Conservation (phyloP, 1,139 yeast genomes). For the Petasospora fabianii region DNA sequence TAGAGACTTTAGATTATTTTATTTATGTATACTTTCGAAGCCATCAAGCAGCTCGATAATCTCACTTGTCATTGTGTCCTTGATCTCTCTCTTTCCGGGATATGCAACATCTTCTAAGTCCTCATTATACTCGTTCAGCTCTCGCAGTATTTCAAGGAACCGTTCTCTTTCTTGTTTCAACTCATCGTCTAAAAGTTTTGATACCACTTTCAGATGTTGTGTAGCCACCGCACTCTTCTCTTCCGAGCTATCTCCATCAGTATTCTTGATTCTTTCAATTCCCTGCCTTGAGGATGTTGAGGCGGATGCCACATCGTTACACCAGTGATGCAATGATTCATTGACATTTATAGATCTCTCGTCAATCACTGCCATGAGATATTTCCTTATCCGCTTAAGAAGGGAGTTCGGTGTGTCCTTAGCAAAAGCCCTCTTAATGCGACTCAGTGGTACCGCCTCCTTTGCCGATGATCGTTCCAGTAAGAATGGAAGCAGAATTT, state of each 20-base stretch:
- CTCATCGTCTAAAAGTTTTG: slow-evolving; percentile 11
- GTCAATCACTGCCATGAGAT: background rate
- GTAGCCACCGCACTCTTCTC: background rate
- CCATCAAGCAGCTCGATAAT: slow-evolving; percentile 1
- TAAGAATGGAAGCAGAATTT: slow-evolving; percentile 16
- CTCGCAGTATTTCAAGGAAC: background rate
- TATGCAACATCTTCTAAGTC: slow-evolving; percentile 8
- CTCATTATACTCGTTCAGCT: background rate
- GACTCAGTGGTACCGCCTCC: slow-evolving; percentile 8
- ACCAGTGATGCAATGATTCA: slow-evolving; percentile 5
- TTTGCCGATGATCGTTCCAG: slow-evolving; percentile 16
- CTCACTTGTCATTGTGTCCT: background rate
- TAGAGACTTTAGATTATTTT: background rate
- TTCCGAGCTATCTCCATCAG: background rate
- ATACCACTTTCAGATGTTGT: background rate
- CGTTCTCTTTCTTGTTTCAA: background rate
- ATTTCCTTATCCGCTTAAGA: slow-evolving; percentile 4
- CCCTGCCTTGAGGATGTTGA: no score
- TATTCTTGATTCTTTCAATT: no score
- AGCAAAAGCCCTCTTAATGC: slow-evolving; percentile 18
- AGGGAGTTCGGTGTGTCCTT: slow-evolving; percentile 11
- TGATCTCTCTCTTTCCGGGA: slow-evolving; percentile 1
- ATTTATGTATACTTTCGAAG: background rate
- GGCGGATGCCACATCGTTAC: background rate
- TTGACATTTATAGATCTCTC: background rate